phyloP scores from a whole-genome alignment of 306 rosid genomes.

The Acmispon strigosus region DNA sequence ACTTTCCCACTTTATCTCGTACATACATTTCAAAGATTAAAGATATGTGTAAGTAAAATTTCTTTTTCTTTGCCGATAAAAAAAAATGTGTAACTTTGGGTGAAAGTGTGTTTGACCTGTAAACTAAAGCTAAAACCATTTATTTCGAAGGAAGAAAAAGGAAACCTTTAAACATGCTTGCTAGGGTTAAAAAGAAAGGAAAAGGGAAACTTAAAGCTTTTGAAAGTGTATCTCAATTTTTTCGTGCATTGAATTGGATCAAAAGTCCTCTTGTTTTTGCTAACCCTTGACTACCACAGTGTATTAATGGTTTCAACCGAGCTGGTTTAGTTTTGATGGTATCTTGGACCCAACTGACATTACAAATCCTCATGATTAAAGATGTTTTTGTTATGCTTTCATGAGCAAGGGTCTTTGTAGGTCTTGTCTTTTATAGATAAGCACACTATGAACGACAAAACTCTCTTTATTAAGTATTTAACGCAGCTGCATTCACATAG shows the following conservation, averaged over 20 bases:
- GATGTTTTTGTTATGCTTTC: slow-evolving; percentile 53
- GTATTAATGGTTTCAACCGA: slow-evolving; percentile 19
- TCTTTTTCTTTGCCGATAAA: not conserved
- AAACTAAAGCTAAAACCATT: slow-evolving; percentile 34
- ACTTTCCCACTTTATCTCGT: too few species aligned
- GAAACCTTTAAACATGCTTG: slow-evolving; percentile 39
- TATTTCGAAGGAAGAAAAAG: slow-evolving; percentile 17
- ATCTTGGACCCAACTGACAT: slow-evolving; percentile 43
- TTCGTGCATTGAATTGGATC: slow-evolving; percentile 61
- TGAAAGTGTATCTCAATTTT: slow-evolving; percentile 49
- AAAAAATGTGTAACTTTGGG: not conserved
- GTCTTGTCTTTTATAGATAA: slow-evolving; percentile 36
- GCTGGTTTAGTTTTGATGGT: slow-evolving; percentile 28
- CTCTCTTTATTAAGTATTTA: too few species aligned
- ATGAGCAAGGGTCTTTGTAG: slow-evolving; percentile 34
- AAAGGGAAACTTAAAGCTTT: slow-evolving; percentile 36
- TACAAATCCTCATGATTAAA: slow-evolving; percentile 40
- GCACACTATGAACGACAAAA: too few species aligned
- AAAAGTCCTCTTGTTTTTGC: slow-evolving; percentile 55
- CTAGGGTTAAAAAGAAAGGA: slow-evolving; percentile 38
- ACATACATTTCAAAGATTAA: too few species aligned
- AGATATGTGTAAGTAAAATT: too few species aligned
- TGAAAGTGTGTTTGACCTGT: slow-evolving; percentile 42
- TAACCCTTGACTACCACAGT: slow-evolving; percentile 83
- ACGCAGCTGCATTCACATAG: too few species aligned